A percentile compares a stretch with the other conserved stretches of the same genome.
Conservation (phyloP, 371 early-diverging fungal species). For the Phascolomyces articulosus region DNA sequence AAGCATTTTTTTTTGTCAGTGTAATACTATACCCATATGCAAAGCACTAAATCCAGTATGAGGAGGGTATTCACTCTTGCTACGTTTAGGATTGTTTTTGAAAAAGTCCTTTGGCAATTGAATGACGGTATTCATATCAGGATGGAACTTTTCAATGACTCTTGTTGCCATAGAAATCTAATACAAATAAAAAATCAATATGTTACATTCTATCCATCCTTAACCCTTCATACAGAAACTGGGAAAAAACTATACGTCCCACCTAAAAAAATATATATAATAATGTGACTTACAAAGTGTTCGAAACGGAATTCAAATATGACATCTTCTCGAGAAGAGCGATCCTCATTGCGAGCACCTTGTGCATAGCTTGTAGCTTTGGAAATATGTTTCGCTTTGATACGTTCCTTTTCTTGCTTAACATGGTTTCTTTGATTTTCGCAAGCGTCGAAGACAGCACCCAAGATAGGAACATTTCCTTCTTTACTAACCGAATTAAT, state of each 20-base stretch:
- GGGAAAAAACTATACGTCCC: no score
- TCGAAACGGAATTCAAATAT: slow-evolving; percentile 21
- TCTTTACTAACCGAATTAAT: slow-evolving; percentile 26
- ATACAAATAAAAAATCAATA: no score
- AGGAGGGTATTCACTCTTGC: slow-evolving; percentile 33
- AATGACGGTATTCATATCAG: slow-evolving; percentile 25
- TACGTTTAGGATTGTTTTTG: slow-evolving; percentile 29
- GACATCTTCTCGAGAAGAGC: slow-evolving; percentile 6
- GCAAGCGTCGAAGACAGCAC: slow-evolving; percentile 18
- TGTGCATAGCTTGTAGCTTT: background rate
- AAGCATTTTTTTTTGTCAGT: no score
- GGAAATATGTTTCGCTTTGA: background rate
- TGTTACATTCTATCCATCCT: no score
- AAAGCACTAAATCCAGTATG: slow-evolving; percentile 47
- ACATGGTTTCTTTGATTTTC: slow-evolving; percentile 21
- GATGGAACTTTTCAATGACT: slow-evolving; percentile 18
- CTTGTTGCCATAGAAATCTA: slow-evolving; percentile 21
- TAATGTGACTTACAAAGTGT: slow-evolving; percentile 12
- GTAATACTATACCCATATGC: slow-evolving; percentile 46
- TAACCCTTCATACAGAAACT: no score
- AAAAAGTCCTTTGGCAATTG: slow-evolving; percentile 39
- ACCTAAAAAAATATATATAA: no score
- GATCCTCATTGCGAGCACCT: background rate
- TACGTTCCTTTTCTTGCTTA: slow-evolving; percentile 17
- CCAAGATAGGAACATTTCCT: slow-evolving; percentile 33